phyloP scores from a whole-genome alignment of 768 basidiomycete species.

The Aureoboletus auriporus region DNA sequence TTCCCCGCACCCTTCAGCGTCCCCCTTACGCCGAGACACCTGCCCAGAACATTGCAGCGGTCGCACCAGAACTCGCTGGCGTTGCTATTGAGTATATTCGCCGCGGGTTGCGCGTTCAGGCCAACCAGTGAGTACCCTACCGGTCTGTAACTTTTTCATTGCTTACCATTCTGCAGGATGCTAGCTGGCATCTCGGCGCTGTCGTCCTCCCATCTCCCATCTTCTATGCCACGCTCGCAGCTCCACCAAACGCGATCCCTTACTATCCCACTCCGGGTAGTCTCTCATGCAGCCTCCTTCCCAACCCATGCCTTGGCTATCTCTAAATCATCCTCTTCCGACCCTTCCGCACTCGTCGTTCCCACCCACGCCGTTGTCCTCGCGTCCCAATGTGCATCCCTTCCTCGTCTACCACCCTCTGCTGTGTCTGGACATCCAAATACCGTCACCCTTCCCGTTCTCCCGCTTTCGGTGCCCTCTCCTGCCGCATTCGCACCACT shows the following conservation, averaged over 20 bases:
- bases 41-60: constrained; percentile 49
- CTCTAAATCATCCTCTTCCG: constrained; percentile 24
- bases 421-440: constrained; percentile 30
- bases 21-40: constrained; percentile 58
- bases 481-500: constrained; percentile 59
- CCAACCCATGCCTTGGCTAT: constrained; percentile 58
- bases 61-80: constrained; percentile 46
- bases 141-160: constrained; percentile 10
- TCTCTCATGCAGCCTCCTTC: constrained; percentile 19
- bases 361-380: constrained; percentile 70
- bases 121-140: constrained; percentile 37
- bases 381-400: constrained; percentile 61
- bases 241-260: constrained; percentile 30
- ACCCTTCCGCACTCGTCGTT: constrained; percentile 43
- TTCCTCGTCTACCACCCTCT: constrained; percentile 50
- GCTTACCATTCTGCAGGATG: constrained; percentile 36
- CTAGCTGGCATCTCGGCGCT: constrained; percentile 43
- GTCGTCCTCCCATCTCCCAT: constrained; percentile 42
- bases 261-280: constrained; percentile 29
- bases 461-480: constrained; percentile 58
- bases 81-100: constrained; percentile 64
- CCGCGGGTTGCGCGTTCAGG: constrained; percentile 43
- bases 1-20: constrained; percentile 67
- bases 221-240: constrained; percentile 27
- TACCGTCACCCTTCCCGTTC: constrained; percentile 51